A percentile compares a stretch with the other conserved stretches of the same genome.
Conservation (phyloP, 305 asterid genomes). For the Andrographis paniculata region DNA sequence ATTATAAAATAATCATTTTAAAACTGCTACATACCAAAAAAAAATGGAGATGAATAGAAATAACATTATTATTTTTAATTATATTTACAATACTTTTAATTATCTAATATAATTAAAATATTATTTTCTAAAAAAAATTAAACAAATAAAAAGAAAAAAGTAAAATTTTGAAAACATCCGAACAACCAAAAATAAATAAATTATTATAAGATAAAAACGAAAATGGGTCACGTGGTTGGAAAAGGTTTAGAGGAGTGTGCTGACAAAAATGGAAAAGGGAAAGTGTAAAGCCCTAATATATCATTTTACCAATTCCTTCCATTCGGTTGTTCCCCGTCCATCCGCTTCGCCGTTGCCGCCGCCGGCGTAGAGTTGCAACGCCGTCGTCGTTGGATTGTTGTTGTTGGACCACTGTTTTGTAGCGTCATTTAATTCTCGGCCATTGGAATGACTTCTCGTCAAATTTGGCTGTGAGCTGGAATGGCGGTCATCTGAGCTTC, state of each 20-base stretch:
- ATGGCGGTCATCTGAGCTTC: slow-evolving; percentile 21
- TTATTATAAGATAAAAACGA: background rate
- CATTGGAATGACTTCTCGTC: slow-evolving; percentile 3
- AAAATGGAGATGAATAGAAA: too few relatives aligned
- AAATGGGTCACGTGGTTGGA: background rate
- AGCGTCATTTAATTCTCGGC: background rate
- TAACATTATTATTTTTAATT: too few relatives aligned
- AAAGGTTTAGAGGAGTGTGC: background rate
- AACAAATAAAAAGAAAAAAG: background rate
- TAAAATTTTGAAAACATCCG: too few relatives aligned
- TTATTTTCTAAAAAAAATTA: too few relatives aligned
- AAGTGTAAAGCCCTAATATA: background rate
- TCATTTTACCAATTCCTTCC: background rate
- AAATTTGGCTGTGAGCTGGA: slow-evolving; percentile 14
- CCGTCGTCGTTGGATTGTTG: background rate
- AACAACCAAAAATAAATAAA: too few relatives aligned
- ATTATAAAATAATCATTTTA: too few relatives aligned
- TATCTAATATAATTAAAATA: too few relatives aligned
- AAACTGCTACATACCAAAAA: too few relatives aligned
- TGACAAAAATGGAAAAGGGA: background rate
- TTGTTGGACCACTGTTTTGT: background rate
- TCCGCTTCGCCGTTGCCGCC: slow-evolving; percentile 14
- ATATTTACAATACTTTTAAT: too few relatives aligned
- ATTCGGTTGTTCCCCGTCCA: background rate
- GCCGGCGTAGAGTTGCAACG: slow-evolving; percentile 2